These are phyloP conservation scores for Diplodia scrobiculata DNA, from an alignment of 2,329 filamentous ascomycete genomes.

Conservation along the genomic window DNA sequence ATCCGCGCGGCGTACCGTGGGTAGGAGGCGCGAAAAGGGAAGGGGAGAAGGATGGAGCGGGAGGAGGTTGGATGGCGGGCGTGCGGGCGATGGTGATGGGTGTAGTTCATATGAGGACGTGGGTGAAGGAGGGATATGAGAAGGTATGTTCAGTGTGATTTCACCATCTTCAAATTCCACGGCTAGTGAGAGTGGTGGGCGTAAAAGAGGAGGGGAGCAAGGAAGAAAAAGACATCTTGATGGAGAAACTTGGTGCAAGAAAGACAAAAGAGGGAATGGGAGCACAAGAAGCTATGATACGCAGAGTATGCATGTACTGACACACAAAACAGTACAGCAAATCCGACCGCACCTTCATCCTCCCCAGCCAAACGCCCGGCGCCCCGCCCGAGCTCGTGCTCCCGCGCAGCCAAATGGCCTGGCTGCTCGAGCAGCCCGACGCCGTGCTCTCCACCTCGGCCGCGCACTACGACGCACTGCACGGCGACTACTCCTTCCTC, in stretches of 20 bases:
- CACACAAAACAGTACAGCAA: conserved; percentile 35
- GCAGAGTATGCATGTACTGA: not conserved
- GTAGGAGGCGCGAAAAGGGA: not conserved
- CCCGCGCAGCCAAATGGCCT: conserved; percentile 42
- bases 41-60: not conserved
- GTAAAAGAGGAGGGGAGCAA: not conserved
- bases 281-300: not conserved
- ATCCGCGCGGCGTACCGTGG: conserved; percentile 3
- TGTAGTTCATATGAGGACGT: not conserved
- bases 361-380: conserved; percentile 35
- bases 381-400: conserved; percentile 40
- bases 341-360: conserved; percentile 35
- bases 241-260: too few species aligned
- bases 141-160: not conserved
- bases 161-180: too few species aligned
- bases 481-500: conserved; percentile 46
- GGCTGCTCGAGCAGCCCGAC: conserved; percentile 51
- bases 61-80: not conserved
- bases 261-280: not conserved
- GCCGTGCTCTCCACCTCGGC: conserved; percentile 42
- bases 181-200: not conserved
- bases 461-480: conserved; percentile 45
- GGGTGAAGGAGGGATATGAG: conserved; percentile 16
- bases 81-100: not conserved
- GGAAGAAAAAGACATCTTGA: not conserved